phyloP scores from a whole-genome alignment of 2,329 filamentous ascomycete species.

The Fusarium sp. region DNA sequence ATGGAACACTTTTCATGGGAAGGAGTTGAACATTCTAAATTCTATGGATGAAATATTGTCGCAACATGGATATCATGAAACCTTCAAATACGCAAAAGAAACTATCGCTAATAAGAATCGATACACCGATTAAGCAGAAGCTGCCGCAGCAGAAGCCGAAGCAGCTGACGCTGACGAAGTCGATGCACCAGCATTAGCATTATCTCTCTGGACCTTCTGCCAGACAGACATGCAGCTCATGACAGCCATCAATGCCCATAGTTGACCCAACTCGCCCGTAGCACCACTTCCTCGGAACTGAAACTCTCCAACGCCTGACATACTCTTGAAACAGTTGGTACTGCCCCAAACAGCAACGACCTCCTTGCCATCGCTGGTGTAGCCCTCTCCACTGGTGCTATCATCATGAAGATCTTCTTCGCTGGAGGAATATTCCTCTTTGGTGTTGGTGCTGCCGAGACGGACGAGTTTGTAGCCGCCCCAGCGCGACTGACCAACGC shows the following conservation, averaged over 20 bases:
- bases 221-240: constrained; percentile 47
- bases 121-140: not conserved
- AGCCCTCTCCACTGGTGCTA: constrained; percentile 23
- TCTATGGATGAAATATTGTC: not conserved
- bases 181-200: constrained; percentile 8
- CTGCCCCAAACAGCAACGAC: constrained; percentile 43
- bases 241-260: constrained; percentile 44
- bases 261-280: constrained; percentile 42
- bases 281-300: constrained; percentile 45
- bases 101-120: not conserved
- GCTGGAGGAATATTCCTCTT: constrained; percentile 13
- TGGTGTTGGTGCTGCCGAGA: constrained; percentile 23
- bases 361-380: constrained; percentile 43
- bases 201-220: constrained; percentile 27
- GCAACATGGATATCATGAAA: constrained; percentile 9
- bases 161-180: constrained; percentile 15
- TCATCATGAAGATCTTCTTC: constrained; percentile 10
- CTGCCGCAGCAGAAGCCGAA: not conserved
- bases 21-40: not conserved
- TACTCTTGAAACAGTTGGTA: constrained; percentile 24
- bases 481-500: constrained; percentile 28
- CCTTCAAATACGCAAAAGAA: not conserved
- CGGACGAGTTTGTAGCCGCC: constrained; percentile 46
- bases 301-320: constrained; percentile 42
- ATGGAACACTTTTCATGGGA: not conserved